phyloP scores from a whole-genome alignment of 2,329 filamentous ascomycete species.

The Magnaporthiopsis rhizophila region DNA sequence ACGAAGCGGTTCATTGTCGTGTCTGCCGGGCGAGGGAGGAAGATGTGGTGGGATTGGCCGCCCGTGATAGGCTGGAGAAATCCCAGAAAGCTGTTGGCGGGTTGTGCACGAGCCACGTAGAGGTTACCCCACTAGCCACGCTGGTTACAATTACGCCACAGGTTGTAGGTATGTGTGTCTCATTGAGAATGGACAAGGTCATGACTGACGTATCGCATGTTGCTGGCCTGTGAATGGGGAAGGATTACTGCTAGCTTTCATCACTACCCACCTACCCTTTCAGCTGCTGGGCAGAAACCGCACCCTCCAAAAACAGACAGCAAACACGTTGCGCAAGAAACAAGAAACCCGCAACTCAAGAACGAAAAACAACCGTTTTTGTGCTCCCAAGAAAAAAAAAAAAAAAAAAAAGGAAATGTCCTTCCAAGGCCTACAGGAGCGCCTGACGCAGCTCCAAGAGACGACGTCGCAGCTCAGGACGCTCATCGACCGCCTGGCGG shows the following conservation, averaged over 20 bases:
- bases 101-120: neutral
- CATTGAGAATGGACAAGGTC: neutral
- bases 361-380: neutral
- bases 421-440: constrained; percentile 53
- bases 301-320: neutral
- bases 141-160: neutral
- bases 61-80: neutral
- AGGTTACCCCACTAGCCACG: neutral
- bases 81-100: neutral
- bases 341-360: no score
- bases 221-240: no score
- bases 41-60: neutral
- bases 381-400: neutral
- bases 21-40: constrained; percentile 5
- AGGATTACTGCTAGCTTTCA: neutral
- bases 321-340: neutral
- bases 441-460: constrained; percentile 52
- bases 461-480: constrained; percentile 49
- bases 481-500: constrained; percentile 51
- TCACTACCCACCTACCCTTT: neutral
- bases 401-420: constrained; percentile 31
- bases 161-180: neutral
- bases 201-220: neutral
- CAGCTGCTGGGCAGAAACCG: neutral
- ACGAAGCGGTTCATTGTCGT: constrained; percentile 81